phyloP scores from a whole-genome alignment of 257 asterid genomes.

The Thymus mandschuricus region DNA sequence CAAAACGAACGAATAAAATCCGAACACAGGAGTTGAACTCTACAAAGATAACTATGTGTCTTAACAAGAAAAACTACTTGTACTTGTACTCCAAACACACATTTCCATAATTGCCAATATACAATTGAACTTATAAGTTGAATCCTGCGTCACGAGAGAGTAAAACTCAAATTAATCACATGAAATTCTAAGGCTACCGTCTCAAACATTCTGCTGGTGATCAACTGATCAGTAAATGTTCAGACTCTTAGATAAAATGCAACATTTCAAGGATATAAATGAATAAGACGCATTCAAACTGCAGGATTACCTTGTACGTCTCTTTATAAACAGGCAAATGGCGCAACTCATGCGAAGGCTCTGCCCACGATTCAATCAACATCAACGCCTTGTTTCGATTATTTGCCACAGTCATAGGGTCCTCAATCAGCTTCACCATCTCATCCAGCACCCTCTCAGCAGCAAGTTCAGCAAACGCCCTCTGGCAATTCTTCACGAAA shows the following conservation, averaged over 20 bases:
- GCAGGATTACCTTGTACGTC: slow-evolving; percentile 79
- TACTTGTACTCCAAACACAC: background rate
- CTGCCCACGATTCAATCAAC: slow-evolving; percentile 95
- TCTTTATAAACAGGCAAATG: slow-evolving; percentile 90
- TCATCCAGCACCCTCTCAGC: slow-evolving; percentile 94
- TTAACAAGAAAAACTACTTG: background rate
- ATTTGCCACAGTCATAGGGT: slow-evolving; percentile 77
- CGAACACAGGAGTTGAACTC: background rate
- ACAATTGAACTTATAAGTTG: background rate
- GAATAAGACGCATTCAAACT: slow-evolving; percentile 15
- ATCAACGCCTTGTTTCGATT: slow-evolving; percentile 83
- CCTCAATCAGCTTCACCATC: slow-evolving; percentile 93
- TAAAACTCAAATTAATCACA: slow-evolving; percentile 7
- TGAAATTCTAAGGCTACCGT: background rate
- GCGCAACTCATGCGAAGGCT: slow-evolving; percentile 80
- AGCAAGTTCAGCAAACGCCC: slow-evolving; percentile 89
- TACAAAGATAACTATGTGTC: background rate
- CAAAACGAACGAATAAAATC: background rate
- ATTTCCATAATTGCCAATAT: slow-evolving; percentile 2
- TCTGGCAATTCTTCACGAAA: slow-evolving; percentile 86
- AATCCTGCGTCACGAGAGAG: background rate
- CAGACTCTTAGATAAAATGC: background rate
- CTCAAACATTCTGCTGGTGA: slow-evolving; percentile 4
- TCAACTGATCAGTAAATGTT: background rate
- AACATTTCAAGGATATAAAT: slow-evolving; percentile 1